These are phyloP conservation scores for Leccinum pachyderme DNA, from an alignment of 1,284 basidiomycete genomes.

Conservation along the genomic window DNA sequence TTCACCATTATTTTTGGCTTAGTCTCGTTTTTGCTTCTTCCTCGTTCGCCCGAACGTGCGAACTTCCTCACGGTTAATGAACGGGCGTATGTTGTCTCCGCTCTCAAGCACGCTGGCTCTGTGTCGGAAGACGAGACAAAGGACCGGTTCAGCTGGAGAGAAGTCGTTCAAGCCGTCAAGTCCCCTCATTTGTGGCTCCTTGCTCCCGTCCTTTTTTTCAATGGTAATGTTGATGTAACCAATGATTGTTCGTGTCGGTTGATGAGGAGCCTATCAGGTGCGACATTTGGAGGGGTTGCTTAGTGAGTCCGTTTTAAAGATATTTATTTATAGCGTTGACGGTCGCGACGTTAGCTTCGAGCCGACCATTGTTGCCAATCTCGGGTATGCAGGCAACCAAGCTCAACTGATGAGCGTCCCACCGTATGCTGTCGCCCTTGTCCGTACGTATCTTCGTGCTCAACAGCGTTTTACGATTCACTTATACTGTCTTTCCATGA, in stretches of 20 bases:
- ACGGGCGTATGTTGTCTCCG: conserved; percentile 36
- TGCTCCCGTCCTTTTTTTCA: conserved; percentile 27
- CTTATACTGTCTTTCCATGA: background rate
- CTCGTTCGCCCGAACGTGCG: conserved; percentile 46
- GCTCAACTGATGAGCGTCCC: conserved; percentile 53
- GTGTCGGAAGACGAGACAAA: conserved; percentile 36
- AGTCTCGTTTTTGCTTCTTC: conserved; percentile 48
- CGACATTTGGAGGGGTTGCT: conserved; percentile 39
- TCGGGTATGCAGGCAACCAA: conserved; percentile 43
- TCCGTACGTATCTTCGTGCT: conserved; percentile 29
- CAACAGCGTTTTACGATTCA: background rate
- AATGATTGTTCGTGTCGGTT: background rate
- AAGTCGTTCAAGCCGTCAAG: conserved; percentile 35
- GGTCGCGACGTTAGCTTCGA: conserved; percentile 41
- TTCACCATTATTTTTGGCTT: background rate
- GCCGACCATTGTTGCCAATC: conserved; percentile 48
- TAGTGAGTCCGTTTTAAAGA: conserved; percentile 16
- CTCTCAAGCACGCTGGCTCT: conserved; percentile 31
- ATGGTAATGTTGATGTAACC: conserved; percentile 17
- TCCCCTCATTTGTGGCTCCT: conserved; percentile 36
- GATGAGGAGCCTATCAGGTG: conserved; percentile 31
- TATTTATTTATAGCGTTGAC: conserved; percentile 3
- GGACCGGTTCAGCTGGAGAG: conserved; percentile 38
- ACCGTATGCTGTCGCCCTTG: conserved; percentile 44
- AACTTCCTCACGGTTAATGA: conserved; percentile 43